Conservation (phyloP, 352 stramenopile genomes). For the Phytophthora pinifolia region DNA sequence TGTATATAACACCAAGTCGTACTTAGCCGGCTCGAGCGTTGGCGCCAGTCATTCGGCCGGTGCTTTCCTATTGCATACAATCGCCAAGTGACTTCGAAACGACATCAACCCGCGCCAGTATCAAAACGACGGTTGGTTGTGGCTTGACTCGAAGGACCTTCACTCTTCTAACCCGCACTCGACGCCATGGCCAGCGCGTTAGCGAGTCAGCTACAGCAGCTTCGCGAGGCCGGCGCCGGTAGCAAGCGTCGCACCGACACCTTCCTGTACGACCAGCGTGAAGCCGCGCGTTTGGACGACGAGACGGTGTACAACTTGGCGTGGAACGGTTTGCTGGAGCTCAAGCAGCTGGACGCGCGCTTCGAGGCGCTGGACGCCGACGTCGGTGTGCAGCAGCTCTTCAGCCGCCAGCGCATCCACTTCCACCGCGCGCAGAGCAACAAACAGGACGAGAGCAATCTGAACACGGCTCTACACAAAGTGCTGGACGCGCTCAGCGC, state of each 20-base stretch:
- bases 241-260: conserved; percentile 82
- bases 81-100: conserved; percentile 22
- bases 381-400: conserved; percentile 54
- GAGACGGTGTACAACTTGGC: conserved; percentile 87
- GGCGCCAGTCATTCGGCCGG: conserved; percentile 24
- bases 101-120: conserved; percentile 14
- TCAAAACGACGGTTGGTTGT: conserved; percentile 29
- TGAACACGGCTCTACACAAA: conserved; percentile 63
- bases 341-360: conserved; percentile 72
- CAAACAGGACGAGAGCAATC: conserved; percentile 58
- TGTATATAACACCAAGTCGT: no score
- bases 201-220: conserved; percentile 76
- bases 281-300: conserved; percentile 79
- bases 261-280: conserved; percentile 85
- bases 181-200: conserved; percentile 61
- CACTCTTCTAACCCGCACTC: conserved; percentile 13
- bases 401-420: conserved; percentile 72
- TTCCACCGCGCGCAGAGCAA: conserved; percentile 76
- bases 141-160: conserved; percentile 17
- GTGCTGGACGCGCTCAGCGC: conserved; percentile 83
- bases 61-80: conserved; percentile 38
- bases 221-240: conserved; percentile 72
- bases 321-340: conserved; percentile 78
- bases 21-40: conserved; percentile 5
- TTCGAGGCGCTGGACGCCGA: conserved; percentile 71